Evolutionary conservation across 108 stramenopile species (phyloP).

Genomic region (Bacterosira constricta): DNA sequence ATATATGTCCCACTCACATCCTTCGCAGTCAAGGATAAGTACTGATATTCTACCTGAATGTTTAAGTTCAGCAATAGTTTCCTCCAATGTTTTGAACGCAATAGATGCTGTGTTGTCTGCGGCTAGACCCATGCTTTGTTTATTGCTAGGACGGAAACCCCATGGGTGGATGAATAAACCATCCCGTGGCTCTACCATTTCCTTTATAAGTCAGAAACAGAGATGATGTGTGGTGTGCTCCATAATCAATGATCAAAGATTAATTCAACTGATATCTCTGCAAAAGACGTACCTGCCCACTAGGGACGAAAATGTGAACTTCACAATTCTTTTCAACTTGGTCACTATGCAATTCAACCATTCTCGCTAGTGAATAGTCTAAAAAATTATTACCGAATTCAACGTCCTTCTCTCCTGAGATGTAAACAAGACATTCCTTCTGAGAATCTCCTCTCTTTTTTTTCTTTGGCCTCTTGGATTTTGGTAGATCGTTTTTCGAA

Average conservation of each 20-base stretch:
- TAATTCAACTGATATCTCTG: not conserved
- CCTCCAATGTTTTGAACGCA: slow-evolving; percentile 52
- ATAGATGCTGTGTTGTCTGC: not conserved
- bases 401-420: slow-evolving; percentile 49
- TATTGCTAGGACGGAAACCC: slow-evolving; percentile 48
- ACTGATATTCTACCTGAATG: slow-evolving; percentile 63
- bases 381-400: slow-evolving; percentile 47
- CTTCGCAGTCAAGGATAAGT: slow-evolving; percentile 71
- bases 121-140: slow-evolving; percentile 10
- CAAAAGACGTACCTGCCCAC: not conserved
- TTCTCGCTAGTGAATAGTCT: slow-evolving; percentile 12
- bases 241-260: too few relatives aligned
- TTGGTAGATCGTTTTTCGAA: too few relatives aligned
- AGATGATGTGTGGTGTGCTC: slow-evolving; percentile 17
- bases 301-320: slow-evolving; percentile 69
- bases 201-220: not conserved
- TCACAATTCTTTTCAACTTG: slow-evolving; percentile 40
- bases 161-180: slow-evolving; percentile 51
- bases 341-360: slow-evolving; percentile 1
- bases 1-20: slow-evolving; percentile 58
- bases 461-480: not conserved
- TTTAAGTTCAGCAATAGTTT: slow-evolving; percentile 55
- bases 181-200: slow-evolving; percentile 3
- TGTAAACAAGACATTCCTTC: slow-evolving; percentile 55
- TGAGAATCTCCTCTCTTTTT: not conserved